Base-by-base conservation (phyloP, 805 yeast genomes). In the Tetrapisispora namnaoensis region DNA sequence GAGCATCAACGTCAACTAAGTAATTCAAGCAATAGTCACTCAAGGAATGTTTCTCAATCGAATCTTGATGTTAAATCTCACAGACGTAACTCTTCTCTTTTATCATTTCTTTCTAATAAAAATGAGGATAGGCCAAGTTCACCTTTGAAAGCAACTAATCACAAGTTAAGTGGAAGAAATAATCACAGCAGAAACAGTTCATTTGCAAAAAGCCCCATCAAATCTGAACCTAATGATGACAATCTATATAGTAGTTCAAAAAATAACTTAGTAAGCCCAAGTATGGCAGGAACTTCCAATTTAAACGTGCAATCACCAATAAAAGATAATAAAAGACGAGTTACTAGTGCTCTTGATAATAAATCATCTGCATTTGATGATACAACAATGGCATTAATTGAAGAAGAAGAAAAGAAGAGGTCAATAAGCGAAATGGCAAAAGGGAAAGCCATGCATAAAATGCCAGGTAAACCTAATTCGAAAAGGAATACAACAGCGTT, bases 401-500 rank as follows among this genome's bases (percentile, higher is more conserved):
- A 57, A 38, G 52, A 53, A 48, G 54, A 62, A 40, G 48, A 49
- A 36, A 53, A 64, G 9, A 73, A 73, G 53, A 65, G 79, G 53
- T 65, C 78, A 4, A 72, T 70, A 1, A 73, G 78, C 21, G 81
- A 78, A 51, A 71, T 78, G 18, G 71, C 72, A 7, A 70, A 77
- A 48, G 63, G 76, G 42, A 81, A 79, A 59, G 70, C 75, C 4
- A 65, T 77, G 52, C 76, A 82, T 49, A 70, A 79, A 5, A 72
- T 79, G 7, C 74, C 82, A 11, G 70, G 82, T 2, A 75, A 77
- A 47, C 73, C 78, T 40, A 49, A 56, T 2, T 44, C 62, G 13
- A 67, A 85, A 59, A 77, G 75, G 66, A 78, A 80, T 49, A 85
- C 95, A 0, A 78, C 86, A 0, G 93, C 93, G 0, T 85, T 85